These are phyloP conservation scores for Aspergillus fructus DNA, from an alignment of 2,329 filamentous ascomycete genomes.

Conservation along the genomic window DNA sequence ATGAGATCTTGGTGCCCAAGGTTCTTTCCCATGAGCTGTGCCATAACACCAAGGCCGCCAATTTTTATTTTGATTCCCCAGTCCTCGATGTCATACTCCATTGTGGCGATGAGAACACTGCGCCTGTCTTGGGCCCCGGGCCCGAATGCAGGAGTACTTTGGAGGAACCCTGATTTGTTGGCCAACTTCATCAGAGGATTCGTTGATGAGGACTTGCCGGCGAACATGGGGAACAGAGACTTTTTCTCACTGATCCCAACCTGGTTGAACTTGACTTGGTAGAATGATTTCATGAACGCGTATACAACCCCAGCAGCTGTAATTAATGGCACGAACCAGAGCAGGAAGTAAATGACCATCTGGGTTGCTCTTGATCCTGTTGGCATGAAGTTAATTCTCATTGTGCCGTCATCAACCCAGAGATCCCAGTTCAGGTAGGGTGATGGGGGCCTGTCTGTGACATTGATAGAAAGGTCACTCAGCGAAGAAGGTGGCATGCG, in stretches of 20 bases:
- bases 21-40: constrained; percentile 66
- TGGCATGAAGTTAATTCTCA: constrained; percentile 54
- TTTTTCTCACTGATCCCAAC: constrained; percentile 55
- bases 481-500: constrained; percentile 61
- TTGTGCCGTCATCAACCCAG: constrained; percentile 54
- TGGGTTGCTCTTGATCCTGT: constrained; percentile 56
- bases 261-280: constrained; percentile 63
- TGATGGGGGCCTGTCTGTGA: constrained; percentile 54
- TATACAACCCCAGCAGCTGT: constrained; percentile 53
- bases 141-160: constrained; percentile 36
- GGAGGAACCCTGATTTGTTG: constrained; percentile 38
- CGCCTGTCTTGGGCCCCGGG: constrained; percentile 39
- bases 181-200: constrained; percentile 36
- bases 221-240: constrained; percentile 37
- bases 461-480: constrained; percentile 57
- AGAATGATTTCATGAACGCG: constrained; percentile 61
- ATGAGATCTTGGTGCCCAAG: constrained; percentile 65
- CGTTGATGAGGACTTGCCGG: constrained; percentile 32
- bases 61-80: constrained; percentile 72
- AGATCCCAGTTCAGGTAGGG: constrained; percentile 59
- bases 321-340: constrained; percentile 54
- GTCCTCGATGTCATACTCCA: constrained; percentile 72
- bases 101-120: constrained; percentile 67
- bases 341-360: constrained; percentile 54
- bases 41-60: constrained; percentile 69